Base-by-base conservation (phyloP, 2,329 filamentous ascomycete genomes). In the Colletotrichum australisinense region DNA sequence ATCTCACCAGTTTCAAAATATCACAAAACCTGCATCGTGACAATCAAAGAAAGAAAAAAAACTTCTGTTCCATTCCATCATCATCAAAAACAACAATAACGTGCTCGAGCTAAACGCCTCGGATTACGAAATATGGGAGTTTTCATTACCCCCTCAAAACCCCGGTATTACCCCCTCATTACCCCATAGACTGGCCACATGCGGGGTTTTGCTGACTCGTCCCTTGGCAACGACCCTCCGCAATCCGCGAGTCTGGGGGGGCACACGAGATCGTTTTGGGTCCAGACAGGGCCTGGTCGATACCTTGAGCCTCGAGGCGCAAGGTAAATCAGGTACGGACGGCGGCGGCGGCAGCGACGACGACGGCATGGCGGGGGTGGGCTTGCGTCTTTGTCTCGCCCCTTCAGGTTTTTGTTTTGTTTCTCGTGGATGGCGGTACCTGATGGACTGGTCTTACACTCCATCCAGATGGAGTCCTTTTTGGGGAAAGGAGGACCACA, bases 131-230 rank as follows among this genome's bases (percentile, higher is more conserved):
- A 73, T 73, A 65, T 56, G 60, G 55, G 53, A 59, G 70, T 73
- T 73, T 73, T 59, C 70, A 73, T 73, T 73, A 73, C 70, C 70
- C 70, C 70, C 35, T 73, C 66, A 28, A 73, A 73, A 73, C 70
- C 70, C 70, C 66, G 35, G 53, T 70, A 73, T 73, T 73, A 73
- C 69, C 69, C 69, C 69, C 69, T 69, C 69, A 72, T 72, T 72
- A 72, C 70, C 70, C 70, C 70, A 73, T 73, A 73, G 49, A 56
- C 70, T 73, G 70, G 60, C 67, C 67, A 70, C 70, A 69, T 73
- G 70, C 70, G 67, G 70, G 70, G 70, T 60, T 64, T 63, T 32
- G 62, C 60, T 73, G 70, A 73, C 70, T 73, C 70, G 70, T 69
- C 60, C 64, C 70, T 69, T 73, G 66, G 67, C 67, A 49, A 64